A percentile compares a stretch with the other conserved stretches of the same genome.
These are phyloP conservation scores for Astraeus odoratus DNA, from an alignment of 768 basidiomycete genomes.

Conservation along the genomic window DNA sequence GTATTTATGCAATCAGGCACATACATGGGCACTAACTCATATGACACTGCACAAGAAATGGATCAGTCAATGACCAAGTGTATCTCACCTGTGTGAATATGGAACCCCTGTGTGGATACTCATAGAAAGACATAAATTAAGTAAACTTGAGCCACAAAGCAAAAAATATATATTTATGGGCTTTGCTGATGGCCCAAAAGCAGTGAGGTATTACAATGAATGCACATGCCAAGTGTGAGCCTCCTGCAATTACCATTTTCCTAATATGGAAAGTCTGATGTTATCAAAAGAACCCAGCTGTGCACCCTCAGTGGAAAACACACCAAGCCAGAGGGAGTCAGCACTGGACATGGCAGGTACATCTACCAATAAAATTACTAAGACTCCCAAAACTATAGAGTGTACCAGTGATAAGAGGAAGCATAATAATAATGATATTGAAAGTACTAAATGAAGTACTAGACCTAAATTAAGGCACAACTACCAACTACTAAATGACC, in stretches of 20 bases:
- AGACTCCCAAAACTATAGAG: neutral
- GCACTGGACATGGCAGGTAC: no score
- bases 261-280: neutral
- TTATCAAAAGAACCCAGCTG: neutral
- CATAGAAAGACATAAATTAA: neutral
- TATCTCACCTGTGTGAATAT: neutral
- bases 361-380: no score
- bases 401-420: neutral
- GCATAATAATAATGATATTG: neutral
- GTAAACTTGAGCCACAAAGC: neutral
- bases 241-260: neutral
- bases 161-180: neutral
- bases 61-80: neutral
- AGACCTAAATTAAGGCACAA: neutral
- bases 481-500: neutral
- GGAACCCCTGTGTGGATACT: neutral
- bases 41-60: neutral
- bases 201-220: neutral
- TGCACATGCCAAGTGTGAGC: neutral
- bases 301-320: neutral
- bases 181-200: neutral
- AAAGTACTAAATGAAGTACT: neutral
- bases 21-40: neutral
- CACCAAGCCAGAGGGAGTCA: no score
- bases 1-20: constrained; percentile 21